Evolutionary conservation across 2,329 filamentous ascomycete genomes (phyloP).

Genomic region (Monosporascus ibericus): DNA sequence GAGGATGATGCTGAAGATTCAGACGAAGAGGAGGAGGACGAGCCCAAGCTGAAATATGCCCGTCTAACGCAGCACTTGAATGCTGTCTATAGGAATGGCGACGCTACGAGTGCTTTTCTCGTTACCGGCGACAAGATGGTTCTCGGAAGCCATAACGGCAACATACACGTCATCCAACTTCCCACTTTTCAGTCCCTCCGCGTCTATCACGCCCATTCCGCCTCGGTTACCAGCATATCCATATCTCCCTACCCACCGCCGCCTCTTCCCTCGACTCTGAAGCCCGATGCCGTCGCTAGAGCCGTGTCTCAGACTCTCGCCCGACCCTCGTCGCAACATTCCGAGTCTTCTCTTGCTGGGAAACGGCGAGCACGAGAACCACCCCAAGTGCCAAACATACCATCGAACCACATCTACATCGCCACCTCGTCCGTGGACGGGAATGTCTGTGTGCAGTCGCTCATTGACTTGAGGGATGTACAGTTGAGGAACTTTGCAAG

Average conservation of each 20-base stretch:
- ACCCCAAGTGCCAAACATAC: constrained; percentile 59
- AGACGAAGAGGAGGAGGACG: constrained; percentile 85
- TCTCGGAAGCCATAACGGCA: constrained; percentile 91
- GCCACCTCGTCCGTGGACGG: constrained; percentile 93
- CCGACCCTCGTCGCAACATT: constrained; percentile 31
- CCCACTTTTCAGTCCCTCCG: constrained; percentile 76
- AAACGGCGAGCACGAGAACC: constrained; percentile 32
- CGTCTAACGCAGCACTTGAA: constrained; percentile 75
- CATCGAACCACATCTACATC: constrained; percentile 88
- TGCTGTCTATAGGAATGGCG: constrained; percentile 84
- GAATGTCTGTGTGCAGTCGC: constrained; percentile 84
- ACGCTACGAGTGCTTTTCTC: constrained; percentile 86
- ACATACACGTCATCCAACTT: constrained; percentile 79
- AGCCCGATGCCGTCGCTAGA: constrained; percentile 33
- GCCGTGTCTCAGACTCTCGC: constrained; percentile 28
- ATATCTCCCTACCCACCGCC: constrained; percentile 79
- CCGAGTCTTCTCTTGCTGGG: constrained; percentile 38
- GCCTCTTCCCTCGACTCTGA: constrained; percentile 41
- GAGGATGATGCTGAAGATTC: constrained; percentile 64
- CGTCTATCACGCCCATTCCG: constrained; percentile 87
- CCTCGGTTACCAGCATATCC: constrained; percentile 83
- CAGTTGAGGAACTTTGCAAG: constrained; percentile 88
- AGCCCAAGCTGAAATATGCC: constrained; percentile 89
- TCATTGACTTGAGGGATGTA: constrained; percentile 85
- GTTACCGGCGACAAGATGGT: constrained; percentile 97